Evolutionary conservation across 2,329 filamentous ascomycete species (phyloP).

Genomic region (Monascus ruber): DNA sequence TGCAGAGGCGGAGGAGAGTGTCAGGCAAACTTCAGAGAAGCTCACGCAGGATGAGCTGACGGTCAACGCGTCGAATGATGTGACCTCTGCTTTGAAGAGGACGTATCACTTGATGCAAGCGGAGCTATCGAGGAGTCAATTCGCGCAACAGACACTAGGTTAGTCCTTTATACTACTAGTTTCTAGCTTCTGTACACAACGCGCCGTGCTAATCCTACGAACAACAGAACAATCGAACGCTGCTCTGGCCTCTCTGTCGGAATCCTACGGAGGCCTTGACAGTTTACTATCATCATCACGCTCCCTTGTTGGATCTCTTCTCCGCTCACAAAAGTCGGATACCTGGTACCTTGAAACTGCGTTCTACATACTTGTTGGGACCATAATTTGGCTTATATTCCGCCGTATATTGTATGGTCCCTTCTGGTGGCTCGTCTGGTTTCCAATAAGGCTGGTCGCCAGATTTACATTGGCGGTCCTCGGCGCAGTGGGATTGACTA

Average conservation of each 20-base stretch:
- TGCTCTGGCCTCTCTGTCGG: slow-evolving; percentile 67
- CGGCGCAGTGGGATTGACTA: slow-evolving; percentile 36
- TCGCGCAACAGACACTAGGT: slow-evolving; percentile 73
- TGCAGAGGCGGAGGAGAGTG: slow-evolving; percentile 13
- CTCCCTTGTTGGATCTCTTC: slow-evolving; percentile 63
- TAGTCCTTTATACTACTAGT: slow-evolving; percentile 6
- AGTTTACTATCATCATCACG: slow-evolving; percentile 62
- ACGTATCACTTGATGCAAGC: slow-evolving; percentile 78
- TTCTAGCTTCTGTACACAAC: neutral
- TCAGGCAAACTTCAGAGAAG: slow-evolving; percentile 30
- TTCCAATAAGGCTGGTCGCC: slow-evolving; percentile 61
- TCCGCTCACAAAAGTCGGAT: slow-evolving; percentile 86
- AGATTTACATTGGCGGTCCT: slow-evolving; percentile 47
- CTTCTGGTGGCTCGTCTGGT: slow-evolving; percentile 75
- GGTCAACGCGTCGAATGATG: slow-evolving; percentile 65
- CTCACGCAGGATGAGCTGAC: slow-evolving; percentile 61
- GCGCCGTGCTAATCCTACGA: slow-evolving; percentile 2
- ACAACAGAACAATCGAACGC: slow-evolving; percentile 59
- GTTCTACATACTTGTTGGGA: slow-evolving; percentile 68
- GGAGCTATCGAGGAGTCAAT: slow-evolving; percentile 76
- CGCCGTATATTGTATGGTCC: slow-evolving; percentile 79
- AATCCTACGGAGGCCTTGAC: slow-evolving; percentile 71
- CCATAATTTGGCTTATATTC: slow-evolving; percentile 76
- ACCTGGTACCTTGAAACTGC: slow-evolving; percentile 95
- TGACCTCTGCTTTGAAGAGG: slow-evolving; percentile 70